These are phyloP conservation scores for Ascochyta fabae DNA, from an alignment of 2,329 filamentous ascomycete species.

Conservation along the genomic window DNA sequence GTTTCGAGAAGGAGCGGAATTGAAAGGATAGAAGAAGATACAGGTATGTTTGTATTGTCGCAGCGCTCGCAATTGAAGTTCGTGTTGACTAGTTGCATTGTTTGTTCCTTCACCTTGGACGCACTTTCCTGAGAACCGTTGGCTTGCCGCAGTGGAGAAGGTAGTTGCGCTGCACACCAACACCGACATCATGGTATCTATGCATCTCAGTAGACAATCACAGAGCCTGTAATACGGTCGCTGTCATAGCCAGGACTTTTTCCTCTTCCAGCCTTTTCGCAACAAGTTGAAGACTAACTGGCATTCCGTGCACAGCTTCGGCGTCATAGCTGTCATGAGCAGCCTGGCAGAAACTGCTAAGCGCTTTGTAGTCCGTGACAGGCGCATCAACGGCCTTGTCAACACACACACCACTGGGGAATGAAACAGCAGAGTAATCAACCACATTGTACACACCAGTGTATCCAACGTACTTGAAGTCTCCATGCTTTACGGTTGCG, in stretches of 20 bases:
- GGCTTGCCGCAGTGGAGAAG: neutral
- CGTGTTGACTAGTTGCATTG: neutral
- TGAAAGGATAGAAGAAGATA: slow-evolving; percentile 16
- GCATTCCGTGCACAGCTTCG: slow-evolving; percentile 52
- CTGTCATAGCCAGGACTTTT: slow-evolving; percentile 52
- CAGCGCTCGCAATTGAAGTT: neutral
- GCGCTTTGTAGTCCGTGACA: slow-evolving; percentile 28
- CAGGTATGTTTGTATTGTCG: slow-evolving; percentile 16
- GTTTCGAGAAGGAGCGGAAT: slow-evolving; percentile 9
- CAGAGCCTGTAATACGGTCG: slow-evolving; percentile 40
- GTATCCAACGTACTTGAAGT: slow-evolving; percentile 55
- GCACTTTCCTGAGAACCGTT: neutral
- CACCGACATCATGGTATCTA: neutral
- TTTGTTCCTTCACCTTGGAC: neutral
- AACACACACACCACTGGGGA: slow-evolving; percentile 51
- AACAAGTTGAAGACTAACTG: slow-evolving; percentile 52
- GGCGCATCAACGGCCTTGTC: slow-evolving; percentile 49
- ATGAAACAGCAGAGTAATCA: slow-evolving; percentile 55
- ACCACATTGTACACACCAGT: slow-evolving; percentile 58
- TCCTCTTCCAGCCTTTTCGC: slow-evolving; percentile 52
- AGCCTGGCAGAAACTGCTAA: slow-evolving; percentile 50
- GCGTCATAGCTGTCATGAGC: slow-evolving; percentile 50
- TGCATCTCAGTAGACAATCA: neutral
- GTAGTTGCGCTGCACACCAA: neutral
- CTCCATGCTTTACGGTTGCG: slow-evolving; percentile 50